Conservation (phyloP, 2,329 filamentous ascomycete genomes). For the Claviceps pazoutovae region DNA sequence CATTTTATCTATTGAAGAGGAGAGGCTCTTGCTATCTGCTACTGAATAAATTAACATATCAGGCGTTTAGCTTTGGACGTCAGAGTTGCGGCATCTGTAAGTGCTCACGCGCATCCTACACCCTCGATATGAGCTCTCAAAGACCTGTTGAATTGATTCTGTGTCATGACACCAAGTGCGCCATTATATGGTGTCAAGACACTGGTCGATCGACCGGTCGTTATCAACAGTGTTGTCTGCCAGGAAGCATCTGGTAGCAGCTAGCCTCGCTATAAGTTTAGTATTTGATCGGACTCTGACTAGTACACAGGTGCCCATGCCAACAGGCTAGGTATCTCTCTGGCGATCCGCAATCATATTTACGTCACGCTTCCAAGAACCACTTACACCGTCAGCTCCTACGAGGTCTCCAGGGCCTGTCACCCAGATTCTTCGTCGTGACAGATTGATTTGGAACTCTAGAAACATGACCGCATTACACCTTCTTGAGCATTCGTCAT, state of each 20-base stretch:
- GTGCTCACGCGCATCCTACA: no score
- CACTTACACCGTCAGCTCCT: neutral
- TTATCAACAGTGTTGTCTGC: neutral
- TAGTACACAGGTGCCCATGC: neutral
- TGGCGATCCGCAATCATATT: neutral
- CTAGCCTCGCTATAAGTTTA: neutral
- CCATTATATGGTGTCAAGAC: neutral
- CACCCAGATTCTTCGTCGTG: neutral
- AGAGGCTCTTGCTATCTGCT: no score
- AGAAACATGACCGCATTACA: neutral
- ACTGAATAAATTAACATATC: no score
- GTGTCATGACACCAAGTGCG: neutral
- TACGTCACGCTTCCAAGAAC: slow-evolving; percentile 2
- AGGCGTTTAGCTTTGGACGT: no score
- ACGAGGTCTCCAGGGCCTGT: neutral
- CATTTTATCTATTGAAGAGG: no score
- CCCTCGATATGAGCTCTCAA: neutral
- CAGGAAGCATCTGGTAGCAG: neutral
- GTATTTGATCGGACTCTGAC: neutral
- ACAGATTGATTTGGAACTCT: neutral
- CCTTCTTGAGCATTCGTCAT: neutral
- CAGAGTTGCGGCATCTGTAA: no score
- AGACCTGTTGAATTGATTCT: neutral
- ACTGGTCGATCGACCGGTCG: slow-evolving; percentile 4
- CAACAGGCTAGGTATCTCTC: neutral